Evolutionary conservation across 164 flowering plant species (phyloP).

Genomic region (Annona squamosa): DNA sequence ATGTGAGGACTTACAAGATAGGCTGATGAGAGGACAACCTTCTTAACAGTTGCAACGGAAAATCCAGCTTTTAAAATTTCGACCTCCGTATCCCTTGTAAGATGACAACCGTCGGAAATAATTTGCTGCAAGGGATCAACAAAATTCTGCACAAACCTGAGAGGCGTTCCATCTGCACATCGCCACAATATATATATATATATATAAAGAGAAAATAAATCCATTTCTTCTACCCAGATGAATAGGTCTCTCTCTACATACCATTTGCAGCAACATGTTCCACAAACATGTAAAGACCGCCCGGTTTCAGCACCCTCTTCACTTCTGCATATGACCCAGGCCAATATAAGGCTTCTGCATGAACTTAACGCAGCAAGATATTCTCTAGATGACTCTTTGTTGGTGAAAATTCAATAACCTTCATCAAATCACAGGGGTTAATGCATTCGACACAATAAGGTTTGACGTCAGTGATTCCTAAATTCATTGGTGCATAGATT

Average conservation of each 20-base stretch:
- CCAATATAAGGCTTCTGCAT: not conserved
- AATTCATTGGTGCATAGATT: too few relatives aligned
- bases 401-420: not conserved
- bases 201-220: not conserved
- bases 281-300: constrained; percentile 67
- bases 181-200: not conserved
- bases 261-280: constrained; percentile 94
- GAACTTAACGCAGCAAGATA: not conserved
- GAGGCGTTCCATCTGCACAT: constrained; percentile 60
- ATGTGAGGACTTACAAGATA: constrained; percentile 53
- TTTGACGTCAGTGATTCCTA: too few relatives aligned
- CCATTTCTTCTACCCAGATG: not conserved
- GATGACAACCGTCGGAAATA: constrained; percentile 84
- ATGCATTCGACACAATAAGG: too few relatives aligned
- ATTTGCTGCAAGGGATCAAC: constrained; percentile 75
- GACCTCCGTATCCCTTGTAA: constrained; percentile 63
- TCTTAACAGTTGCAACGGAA: constrained; percentile 33
- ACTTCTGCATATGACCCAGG: constrained; percentile 38
- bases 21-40: constrained; percentile 28
- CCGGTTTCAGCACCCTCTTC: constrained; percentile 79
- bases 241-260: constrained; percentile 15
- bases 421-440: not conserved
- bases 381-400: not conserved
- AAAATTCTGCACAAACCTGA: constrained; percentile 41
- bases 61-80: constrained; percentile 64